Base-by-base conservation (phyloP, 441 rosid genomes). In the Gossypium trilobum region DNA sequence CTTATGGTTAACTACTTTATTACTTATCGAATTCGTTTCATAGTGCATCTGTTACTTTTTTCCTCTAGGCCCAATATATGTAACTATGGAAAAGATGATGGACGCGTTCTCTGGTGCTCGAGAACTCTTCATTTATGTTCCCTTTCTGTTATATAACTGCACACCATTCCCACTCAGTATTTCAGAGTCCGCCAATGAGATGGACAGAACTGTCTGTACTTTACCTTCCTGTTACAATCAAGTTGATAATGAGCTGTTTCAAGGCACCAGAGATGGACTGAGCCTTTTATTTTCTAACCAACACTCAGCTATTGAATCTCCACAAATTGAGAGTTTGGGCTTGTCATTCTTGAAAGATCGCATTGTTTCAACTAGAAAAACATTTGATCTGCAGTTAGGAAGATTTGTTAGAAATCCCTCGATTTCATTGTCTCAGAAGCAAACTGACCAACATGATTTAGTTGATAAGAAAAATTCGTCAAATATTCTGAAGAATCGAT, bases 71-170 rank as follows among this genome's bases (percentile, higher is more conserved):
- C 81, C 92, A 16, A 75, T 89, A 50, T 73, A 86, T 86, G 88
- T 87, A 60, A 84, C 87, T 4, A 81, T 89, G 69, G 97, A 95
- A 84, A 91, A 89, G 84, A 83, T 77, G 71, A 81, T 95, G 97
- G 96, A 95, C 77, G 90, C 86, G 25, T 85, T 88, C 70, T 92
- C 97, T 81, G 97, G 99, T 80, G 88, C 94, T 50, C 89, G 99
- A 54, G 96, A 92, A 76, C 87, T 95, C 72, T 86, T 78, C 70
- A 78, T 95, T 77, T 92, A 66, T 75, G 97, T 89, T 74, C 95
- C 99, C 52, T 91, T 83, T 82, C 78, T 92, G 55, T 79, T 95
- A 68, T 92, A 88, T 73, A 95, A 95, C 75, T 95, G 97, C 80
- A 85, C 91, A 68, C 93, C 93, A 75, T 82, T 92, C 83, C 91